Conservation (phyloP, 2,329 filamentous ascomycete genomes). For the Orbilia javanica region DNA sequence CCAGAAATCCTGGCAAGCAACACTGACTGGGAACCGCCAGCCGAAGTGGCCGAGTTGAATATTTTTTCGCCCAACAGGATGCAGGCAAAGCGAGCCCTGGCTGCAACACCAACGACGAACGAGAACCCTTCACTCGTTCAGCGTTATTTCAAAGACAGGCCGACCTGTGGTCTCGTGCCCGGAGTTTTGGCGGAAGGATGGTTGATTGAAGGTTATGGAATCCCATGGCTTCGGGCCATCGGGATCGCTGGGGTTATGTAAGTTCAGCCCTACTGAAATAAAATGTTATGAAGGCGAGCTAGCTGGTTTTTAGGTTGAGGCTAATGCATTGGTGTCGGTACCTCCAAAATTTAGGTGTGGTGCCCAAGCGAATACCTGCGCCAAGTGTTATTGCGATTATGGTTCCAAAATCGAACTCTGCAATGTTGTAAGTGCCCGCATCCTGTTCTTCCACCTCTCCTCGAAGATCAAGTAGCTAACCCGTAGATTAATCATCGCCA, state of each 20-base stretch:
- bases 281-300: too few species aligned
- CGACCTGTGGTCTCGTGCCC: neutral
- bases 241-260: neutral
- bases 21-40: neutral
- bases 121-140: constrained; percentile 2
- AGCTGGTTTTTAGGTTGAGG: neutral
- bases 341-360: constrained; percentile 12
- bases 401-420: constrained; percentile 4
- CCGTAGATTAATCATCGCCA: neutral
- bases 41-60: neutral
- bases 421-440: constrained; percentile 12
- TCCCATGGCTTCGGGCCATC: neutral
- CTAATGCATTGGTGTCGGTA: too few species aligned
- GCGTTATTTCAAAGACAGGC: constrained; percentile 12
- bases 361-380: neutral
- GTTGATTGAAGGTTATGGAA: neutral
- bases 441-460: too few species aligned
- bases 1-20: constrained; percentile 1
- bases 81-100: neutral
- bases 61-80: neutral
- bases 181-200: neutral
- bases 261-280: neutral
- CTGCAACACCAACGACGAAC: neutral
- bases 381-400: neutral
- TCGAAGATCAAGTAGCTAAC: neutral